Base-by-base conservation (phyloP, 495 filamentous ascomycete species). In the Annulohypoxylon stygium region DNA sequence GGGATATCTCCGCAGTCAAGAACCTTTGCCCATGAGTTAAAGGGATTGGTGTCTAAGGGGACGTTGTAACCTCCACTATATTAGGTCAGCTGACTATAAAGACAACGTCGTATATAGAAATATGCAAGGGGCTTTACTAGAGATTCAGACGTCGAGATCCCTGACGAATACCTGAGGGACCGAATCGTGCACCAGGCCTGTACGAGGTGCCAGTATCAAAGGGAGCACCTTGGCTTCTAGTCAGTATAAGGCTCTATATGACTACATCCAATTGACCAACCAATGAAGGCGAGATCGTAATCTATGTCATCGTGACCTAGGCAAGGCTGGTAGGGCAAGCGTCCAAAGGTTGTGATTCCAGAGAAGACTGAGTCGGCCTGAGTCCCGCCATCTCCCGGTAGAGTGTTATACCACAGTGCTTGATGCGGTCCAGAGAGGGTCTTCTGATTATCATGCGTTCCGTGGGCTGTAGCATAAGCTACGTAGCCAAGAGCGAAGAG, bases 1-100 rank as follows among this genome's bases (percentile, higher is more conserved):
- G 93, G 93, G 78, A 95, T 94, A 76, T 96, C 93, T 66, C 93
- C 93, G 78, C 92, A 95, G 83, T 95, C 93, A 60, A 93, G 86
- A 51, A 96, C 87, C 10, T 86, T 91, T 0, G 91, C 91, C 89
- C 91, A 93, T 34, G 89, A 90, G 60, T 85, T 83, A 80, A 94
- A 95, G 0, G 93, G 93, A 77, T 97, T 97, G 16, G 94, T 89
- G 7, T 88, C 88, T 2, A 93, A 89, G 3, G 92, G 90, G 2
- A 92, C 89, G 75, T 96, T 97, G 82, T 91, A 96, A 70, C 90
- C 89, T 47, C 92, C 90, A 41, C 90, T 84, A 59, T 23, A 53
- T 61, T 7, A 54, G 30, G 47, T 65, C 50, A 37, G 36, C 12
- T 36, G 16, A 34, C 34, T 2, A 25, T 66, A 39, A n/a, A 4